Base-by-base conservation (phyloP, 768 basidiomycete species). In the Amanita jacksonii region DNA sequence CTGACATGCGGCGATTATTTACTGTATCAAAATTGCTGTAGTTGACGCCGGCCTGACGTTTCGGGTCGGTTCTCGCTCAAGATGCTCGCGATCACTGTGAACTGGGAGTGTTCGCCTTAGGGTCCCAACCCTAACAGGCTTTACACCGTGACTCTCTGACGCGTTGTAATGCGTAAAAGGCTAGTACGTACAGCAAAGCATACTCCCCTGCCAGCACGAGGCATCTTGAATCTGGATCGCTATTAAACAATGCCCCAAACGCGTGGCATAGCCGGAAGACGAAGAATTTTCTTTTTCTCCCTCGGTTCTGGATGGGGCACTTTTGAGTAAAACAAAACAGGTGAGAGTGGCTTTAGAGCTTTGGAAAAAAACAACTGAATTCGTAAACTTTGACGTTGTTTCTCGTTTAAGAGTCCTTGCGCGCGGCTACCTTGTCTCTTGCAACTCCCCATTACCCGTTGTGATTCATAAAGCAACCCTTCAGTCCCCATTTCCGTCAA, bases 401-500 rank as follows among this genome's bases (percentile, higher is more conserved):
- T 19, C 37, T 24, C 23, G 28, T 15, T 25, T 19, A 19, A 44
- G 43, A 36, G 30, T 25, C 36, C 37, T 38, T 38, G 27, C 38
- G 44, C 44, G 36, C 20, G 32, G 32, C 36, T 35, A 38, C n/a
- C n/a, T n/a, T n/a, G 35, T 18, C 22, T 45, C 22, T 30, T 23
- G 19, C 27, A 36, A 45, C 36, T 38, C 37, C 45, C 41, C 46
- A 48, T 43, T 47, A 46, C 48, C 49, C 46, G 46, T 50, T 45
- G 23, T 42, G 40, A 16, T 53, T 53, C 53, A 51, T 57, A 55
- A 33, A 38, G 37, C 61, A 60, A 62, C 64, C 64, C n/a, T n/a
- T n/a, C n/a, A n/a, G n/a, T n/a, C 62, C 64, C 66, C 63, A 62
- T 63, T 67, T 72, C 61, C 62, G 54, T 61, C 64, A 63, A 65